Base-by-base conservation (phyloP, 2,329 filamentous ascomycete genomes). In the Trichoderma sp. region DNA sequence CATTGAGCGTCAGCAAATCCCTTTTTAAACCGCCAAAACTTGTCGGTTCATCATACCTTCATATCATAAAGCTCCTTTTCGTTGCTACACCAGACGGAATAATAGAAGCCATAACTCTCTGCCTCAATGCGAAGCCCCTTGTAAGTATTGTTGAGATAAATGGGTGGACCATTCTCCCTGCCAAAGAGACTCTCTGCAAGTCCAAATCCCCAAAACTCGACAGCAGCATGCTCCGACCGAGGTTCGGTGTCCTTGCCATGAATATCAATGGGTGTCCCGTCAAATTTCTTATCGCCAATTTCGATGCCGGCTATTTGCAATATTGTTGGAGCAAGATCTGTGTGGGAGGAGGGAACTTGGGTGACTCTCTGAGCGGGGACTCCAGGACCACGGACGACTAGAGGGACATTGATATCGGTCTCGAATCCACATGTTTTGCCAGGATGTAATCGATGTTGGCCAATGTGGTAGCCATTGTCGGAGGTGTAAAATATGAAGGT, bases 41-140 rank as follows among this genome's bases (percentile, higher is more conserved):
- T 8, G 58, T 36, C 63, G 30, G 3, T 63, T 9, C 18, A 6
- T 62, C 76, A 8, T 73, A 76, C 88, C 76, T 83, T 86, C 51
- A 91, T 76, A 73, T 92, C 85, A 77, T 92, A 93, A 2, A 91
- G 84, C 77, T 93, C 90, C 70, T 88, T 87, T 76, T 92, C 90
- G 66, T 89, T 89, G 15, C 81, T 91, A 76, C 91, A 93, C 90
- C 90, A 93, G 0, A 92, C 88, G 0, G 89, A 86, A 75, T 93
- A 93, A 73, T 89, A 88, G 6, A 92, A 77, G 75, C 86, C 88
- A 76, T 92, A 92, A 5, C 81, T 79, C 2, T 84, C 77, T 0
- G 84, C 81, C 4, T 89, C 82, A 6, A 91, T 79, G n/a, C 89
- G 84, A 24, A 90, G 75, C 0, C 83, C 85, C 79, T 91, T 91